Conservation (phyloP, 805 yeast species). For the Pichia scutulata region DNA sequence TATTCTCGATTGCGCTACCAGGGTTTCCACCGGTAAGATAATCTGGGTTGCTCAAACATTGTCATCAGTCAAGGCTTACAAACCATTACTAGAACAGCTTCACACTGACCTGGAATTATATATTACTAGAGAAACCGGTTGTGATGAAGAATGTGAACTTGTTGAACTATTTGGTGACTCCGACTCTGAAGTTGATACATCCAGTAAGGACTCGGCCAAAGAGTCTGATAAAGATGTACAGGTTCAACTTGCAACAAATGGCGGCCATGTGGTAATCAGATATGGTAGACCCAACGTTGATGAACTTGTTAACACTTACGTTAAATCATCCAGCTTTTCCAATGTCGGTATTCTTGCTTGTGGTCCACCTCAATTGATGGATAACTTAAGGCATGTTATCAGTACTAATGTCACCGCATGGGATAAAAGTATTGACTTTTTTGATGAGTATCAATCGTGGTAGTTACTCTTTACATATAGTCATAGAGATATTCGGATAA, state of each 20-base stretch:
- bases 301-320: constrained; percentile 26
- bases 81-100: not conserved
- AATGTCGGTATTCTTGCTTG: constrained; percentile 37
- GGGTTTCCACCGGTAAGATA: not conserved
- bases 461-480: not conserved
- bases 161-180: not conserved
- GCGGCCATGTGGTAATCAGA: not conserved
- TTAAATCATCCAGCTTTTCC: constrained; percentile 24
- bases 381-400: constrained; percentile 1
- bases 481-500: not conserved
- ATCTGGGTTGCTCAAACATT: constrained; percentile 2
- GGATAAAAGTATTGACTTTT: constrained; percentile 7
- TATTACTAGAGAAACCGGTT: not conserved
- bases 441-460: constrained; percentile 9
- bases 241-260: not conserved
- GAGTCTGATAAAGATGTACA: not conserved
- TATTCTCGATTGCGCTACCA: not conserved
- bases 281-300: constrained; percentile 34
- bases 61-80: not conserved
- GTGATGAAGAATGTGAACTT: not conserved
- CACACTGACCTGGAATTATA: not conserved
- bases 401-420: not conserved
- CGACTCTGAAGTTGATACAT: not conserved
- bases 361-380: constrained; percentile 37
- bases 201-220: constrained; percentile 1